phyloP scores from a whole-genome alignment of 805 yeast genomes.

The Komagataella mondaviorum region DNA sequence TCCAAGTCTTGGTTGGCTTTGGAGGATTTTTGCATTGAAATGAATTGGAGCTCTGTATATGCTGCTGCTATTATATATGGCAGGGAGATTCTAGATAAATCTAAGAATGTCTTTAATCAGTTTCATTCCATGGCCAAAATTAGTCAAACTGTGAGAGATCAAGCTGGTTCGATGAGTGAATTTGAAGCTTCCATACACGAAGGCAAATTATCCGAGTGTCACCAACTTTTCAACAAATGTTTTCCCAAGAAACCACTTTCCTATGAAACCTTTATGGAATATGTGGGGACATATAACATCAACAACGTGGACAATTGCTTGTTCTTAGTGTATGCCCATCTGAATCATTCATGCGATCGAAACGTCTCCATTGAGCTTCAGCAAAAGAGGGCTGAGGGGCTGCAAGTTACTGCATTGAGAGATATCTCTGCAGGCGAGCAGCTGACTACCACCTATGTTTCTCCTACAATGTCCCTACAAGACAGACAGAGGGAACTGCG shows the following conservation, averaged over 20 bases:
- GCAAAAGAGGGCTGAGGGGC: constrained; percentile 31
- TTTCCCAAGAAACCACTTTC: constrained; percentile 22
- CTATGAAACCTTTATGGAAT: constrained; percentile 42
- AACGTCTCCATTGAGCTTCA: constrained; percentile 41
- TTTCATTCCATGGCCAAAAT: constrained; percentile 55
- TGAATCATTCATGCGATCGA: constrained; percentile 70
- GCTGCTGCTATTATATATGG: constrained; percentile 49
- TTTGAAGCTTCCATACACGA: constrained; percentile 45
- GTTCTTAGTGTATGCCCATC: constrained; percentile 49
- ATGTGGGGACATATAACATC: constrained; percentile 62
- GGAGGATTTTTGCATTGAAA: constrained; percentile 47
- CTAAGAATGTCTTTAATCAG: constrained; percentile 26
- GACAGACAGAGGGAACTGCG: constrained; percentile 54
- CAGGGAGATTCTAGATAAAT: constrained; percentile 25
- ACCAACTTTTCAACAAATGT: constrained; percentile 30
- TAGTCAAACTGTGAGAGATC: constrained; percentile 50
- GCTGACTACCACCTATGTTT: constrained; percentile 54
- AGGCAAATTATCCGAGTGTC: constrained; percentile 46
- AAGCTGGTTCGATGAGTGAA: constrained; percentile 40
- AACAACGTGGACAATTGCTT: constrained; percentile 57
- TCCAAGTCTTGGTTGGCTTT: constrained; percentile 38
- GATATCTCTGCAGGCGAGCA: constrained; percentile 55
- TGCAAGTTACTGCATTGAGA: constrained; percentile 45
- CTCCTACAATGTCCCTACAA: constrained; percentile 46
- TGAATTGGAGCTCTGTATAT: constrained; percentile 58